Conservation (phyloP, 305 asterid species). For the Fraxinus nigra region DNA sequence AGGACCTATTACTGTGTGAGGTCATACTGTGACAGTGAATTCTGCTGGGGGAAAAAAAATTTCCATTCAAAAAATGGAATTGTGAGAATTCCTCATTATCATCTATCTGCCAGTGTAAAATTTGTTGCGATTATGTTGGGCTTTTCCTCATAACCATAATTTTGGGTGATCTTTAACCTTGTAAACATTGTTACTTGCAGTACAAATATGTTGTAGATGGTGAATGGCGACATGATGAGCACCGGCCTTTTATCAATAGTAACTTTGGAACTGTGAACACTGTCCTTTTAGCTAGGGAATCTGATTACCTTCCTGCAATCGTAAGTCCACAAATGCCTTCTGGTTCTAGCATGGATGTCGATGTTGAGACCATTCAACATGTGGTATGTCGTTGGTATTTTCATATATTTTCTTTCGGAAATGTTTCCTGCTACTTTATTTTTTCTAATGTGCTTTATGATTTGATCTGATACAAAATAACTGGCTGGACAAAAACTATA, state of each 20-base stretch:
- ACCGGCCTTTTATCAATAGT: constrained; percentile 63
- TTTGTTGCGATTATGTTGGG: constrained; percentile 14
- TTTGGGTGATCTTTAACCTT: constrained; percentile 11
- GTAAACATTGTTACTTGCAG: constrained; percentile 47
- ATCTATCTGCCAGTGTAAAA: background rate
- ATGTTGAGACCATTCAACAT: constrained; percentile 69
- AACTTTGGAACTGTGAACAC: constrained; percentile 81
- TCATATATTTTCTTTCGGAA: background rate
- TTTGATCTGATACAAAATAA: background rate
- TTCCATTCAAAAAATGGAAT: background rate
- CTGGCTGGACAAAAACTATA: constrained; percentile 2
- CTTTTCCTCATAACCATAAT: background rate
- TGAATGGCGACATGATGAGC: constrained; percentile 94
- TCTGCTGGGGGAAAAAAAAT: background rate
- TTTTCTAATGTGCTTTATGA: background rate
- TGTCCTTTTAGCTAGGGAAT: constrained; percentile 62
- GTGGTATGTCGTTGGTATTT: constrained; percentile 46
- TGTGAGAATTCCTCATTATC: background rate
- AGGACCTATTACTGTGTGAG: background rate
- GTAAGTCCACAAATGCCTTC: constrained; percentile 50
- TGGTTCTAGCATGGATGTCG: constrained; percentile 86
- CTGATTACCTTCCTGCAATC: constrained; percentile 50
- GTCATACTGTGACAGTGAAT: background rate
- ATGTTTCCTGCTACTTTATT: constrained; percentile 4
- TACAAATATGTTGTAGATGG: constrained; percentile 96